phyloP scores from a whole-genome alignment of 176 grass and related monocot species.

The Lolium rigidum region DNA sequence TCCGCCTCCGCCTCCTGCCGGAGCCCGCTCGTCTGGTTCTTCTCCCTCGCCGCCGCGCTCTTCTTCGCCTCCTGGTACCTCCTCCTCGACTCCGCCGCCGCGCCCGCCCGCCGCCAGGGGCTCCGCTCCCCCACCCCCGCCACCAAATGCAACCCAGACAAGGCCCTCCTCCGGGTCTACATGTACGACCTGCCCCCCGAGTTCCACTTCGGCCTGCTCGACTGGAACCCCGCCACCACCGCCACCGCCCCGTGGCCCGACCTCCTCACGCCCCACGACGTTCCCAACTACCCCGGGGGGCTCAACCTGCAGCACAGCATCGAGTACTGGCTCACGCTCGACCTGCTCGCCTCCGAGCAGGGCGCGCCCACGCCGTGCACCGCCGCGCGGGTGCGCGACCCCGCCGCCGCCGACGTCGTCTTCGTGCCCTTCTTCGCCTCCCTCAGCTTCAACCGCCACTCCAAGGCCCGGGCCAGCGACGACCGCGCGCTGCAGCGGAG shows the following conservation, averaged over 20 bases:
- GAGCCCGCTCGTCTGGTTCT: conserved; percentile 53
- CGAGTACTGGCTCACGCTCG: conserved; percentile 96
- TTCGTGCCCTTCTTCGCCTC: conserved; percentile 98
- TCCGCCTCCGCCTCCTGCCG: conserved; percentile 36
- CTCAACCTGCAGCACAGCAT: conserved; percentile 99
- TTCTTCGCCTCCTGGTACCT: conserved; percentile 75
- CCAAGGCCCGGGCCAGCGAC: conserved; percentile 56
- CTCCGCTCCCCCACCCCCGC: neutral
- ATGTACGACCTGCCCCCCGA: conserved; percentile 95
- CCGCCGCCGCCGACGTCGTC: conserved; percentile 72
- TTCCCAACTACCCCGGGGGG: conserved; percentile 84
- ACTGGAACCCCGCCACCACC: conserved; percentile 57
- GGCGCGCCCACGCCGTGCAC: conserved; percentile 63
- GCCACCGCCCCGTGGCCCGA: conserved; percentile 69
- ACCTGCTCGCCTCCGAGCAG: conserved; percentile 83
- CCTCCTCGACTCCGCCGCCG: conserved; percentile 57
- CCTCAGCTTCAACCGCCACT: conserved; percentile 94
- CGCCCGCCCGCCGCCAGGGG: neutral
- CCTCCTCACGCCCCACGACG: conserved; percentile 48
- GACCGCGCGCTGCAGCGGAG: conserved; percentile 75
- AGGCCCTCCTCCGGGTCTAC: conserved; percentile 73
- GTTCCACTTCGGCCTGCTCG: conserved; percentile 89
- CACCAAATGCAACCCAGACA: conserved; percentile 54
- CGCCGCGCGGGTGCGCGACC: conserved; percentile 65
- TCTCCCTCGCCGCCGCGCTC: conserved; percentile 55